Evolutionary conservation across 2,329 filamentous ascomycete genomes (phyloP), one percentile per base, ranked within the genome.

Genomic region (Trichoderma atroviride): DNA sequence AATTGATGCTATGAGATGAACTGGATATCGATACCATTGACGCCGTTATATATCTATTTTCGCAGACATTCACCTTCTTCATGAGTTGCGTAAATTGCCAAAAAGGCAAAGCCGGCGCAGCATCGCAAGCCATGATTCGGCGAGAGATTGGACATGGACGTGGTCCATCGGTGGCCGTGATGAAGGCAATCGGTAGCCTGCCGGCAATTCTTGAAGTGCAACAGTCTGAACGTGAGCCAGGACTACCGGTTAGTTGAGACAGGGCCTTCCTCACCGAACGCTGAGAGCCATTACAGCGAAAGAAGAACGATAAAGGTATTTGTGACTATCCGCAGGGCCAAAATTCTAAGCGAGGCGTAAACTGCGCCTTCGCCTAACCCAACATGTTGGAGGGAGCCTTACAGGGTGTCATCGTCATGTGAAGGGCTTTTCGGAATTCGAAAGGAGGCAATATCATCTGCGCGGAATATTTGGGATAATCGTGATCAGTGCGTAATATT

Each of bases 321-420:
- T 16, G 7, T 5, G 35, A 22, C n/a, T 5, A 40, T 55, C 31
- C 4, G 16, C 9, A n/a, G 16, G 6, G 4, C 24, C 11, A 40
- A 64, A 64, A 19, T 9, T 63, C 31, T n/a, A 14, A 37, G 14
- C 40, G 56, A 64, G 50, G 33, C 50, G 35, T 5, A 40, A 47
- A 52, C 61, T 50, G 61, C 61, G 53, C 50, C 50, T 56, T 19
- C 50, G 61, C 61, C 61, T 64, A 16, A 22, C 52, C 61, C 47
- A 50, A 22, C 14, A 55, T 9, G 19, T 10, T 16, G 31, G 60
- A 40, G 37, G 47, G 35, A 37, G 47, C 50, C 50, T 56, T 56
- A 35, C 61, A 64, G 22, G 24, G 47, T n/a, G 24, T 5, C 19
- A 16, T 29, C 16, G 35, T 64, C 61, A 64, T 52, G 61, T 56